Evolutionary conservation across 2,329 filamentous ascomycete genomes (phyloP).

Genomic region (Boeremia exigua): DNA sequence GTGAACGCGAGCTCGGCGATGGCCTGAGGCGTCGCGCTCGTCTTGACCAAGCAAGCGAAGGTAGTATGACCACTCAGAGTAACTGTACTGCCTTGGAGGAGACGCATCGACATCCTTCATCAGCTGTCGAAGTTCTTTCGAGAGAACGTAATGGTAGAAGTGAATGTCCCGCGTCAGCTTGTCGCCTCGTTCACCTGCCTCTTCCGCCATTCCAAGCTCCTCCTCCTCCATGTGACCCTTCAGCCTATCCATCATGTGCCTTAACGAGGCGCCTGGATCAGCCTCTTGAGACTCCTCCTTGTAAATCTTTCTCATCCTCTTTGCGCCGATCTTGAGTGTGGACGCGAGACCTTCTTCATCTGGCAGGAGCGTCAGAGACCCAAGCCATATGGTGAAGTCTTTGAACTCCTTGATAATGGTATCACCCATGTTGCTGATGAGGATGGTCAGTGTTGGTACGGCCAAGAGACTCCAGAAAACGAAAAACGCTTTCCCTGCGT

Average conservation of each 20-base stretch:
- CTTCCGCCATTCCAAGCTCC: constrained; percentile 50
- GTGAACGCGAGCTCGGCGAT: constrained; percentile 38
- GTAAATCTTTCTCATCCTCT: constrained; percentile 27
- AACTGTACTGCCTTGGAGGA: constrained; percentile 49
- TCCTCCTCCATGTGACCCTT: constrained; percentile 50
- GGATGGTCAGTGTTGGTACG: constrained; percentile 60
- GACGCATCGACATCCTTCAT: constrained; percentile 50
- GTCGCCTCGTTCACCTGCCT: constrained; percentile 52
- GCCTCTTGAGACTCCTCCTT: constrained; percentile 17
- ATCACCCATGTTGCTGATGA: constrained; percentile 62
- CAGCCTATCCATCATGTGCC: constrained; percentile 39
- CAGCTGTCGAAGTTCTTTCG: constrained; percentile 52
- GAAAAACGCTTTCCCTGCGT: constrained; percentile 62
- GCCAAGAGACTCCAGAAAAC: constrained; percentile 64
- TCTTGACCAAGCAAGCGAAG: constrained; percentile 47
- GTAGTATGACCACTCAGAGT: constrained; percentile 50
- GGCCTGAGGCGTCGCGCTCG: constrained; percentile 48
- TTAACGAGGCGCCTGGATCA: constrained; percentile 15
- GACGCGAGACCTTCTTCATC: constrained; percentile 52
- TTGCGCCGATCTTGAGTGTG: constrained; percentile 39
- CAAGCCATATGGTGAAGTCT: constrained; percentile 62
- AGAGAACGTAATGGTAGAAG: constrained; percentile 59
- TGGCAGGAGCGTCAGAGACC: constrained; percentile 61
- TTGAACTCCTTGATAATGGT: constrained; percentile 62
- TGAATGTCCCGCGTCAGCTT: constrained; percentile 55